These are phyloP conservation scores for Astrothelium macrocarpum DNA, from an alignment of 495 filamentous ascomycete genomes.

Conservation along the genomic window DNA sequence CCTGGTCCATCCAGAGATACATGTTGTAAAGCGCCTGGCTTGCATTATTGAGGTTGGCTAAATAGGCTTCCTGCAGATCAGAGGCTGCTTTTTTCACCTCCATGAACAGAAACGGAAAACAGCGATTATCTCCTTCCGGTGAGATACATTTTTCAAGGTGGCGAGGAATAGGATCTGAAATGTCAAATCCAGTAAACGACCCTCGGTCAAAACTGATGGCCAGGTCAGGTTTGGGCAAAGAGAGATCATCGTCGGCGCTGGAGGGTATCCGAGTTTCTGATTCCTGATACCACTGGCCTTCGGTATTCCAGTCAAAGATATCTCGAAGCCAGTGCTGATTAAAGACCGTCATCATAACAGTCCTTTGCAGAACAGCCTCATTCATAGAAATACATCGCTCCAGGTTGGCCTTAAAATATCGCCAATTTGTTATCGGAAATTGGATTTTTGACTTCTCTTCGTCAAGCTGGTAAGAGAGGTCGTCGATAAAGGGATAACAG, in stretches of 20 bases:
- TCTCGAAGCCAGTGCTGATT: neutral
- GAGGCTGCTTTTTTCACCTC: neutral
- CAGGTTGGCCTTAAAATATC: neutral
- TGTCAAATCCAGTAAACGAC: neutral
- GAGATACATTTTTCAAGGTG: conserved; percentile 1
- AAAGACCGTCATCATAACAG: neutral
- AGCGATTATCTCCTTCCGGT: neutral
- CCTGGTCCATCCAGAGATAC: neutral
- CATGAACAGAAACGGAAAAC: neutral
- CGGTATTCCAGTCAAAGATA: neutral
- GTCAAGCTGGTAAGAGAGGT: neutral
- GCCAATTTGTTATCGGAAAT: neutral
- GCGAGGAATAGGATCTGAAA: neutral
- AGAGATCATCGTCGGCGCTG: neutral
- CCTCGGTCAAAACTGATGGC: neutral
- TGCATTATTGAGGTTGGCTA: neutral
- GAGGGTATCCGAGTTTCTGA: neutral
- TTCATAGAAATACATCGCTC: neutral
- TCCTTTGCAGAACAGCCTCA: neutral
- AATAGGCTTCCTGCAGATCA: neutral
- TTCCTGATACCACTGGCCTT: neutral
- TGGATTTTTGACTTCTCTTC: neutral
- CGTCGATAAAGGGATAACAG: neutral
- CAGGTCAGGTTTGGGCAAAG: neutral
- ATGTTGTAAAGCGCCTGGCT: neutral